These are phyloP conservation scores for Wickerhamiella azyma DNA, from an alignment of 805 yeast species.

Conservation along the genomic window DNA sequence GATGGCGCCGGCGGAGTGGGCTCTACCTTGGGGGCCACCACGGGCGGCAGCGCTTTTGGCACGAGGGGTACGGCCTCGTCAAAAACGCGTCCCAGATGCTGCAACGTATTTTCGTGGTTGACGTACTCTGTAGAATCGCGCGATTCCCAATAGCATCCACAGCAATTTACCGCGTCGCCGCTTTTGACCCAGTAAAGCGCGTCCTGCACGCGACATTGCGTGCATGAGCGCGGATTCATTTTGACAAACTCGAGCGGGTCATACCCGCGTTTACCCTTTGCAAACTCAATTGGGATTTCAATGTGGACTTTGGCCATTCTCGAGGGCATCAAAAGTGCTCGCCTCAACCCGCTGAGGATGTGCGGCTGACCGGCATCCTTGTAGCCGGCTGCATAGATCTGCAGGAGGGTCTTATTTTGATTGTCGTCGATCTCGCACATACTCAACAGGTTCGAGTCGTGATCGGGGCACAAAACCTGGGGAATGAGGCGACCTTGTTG, in stretches of 20 bases:
- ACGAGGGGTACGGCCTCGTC: background rate
- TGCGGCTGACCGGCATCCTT: constrained; percentile 13
- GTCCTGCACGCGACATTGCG: constrained; percentile 2
- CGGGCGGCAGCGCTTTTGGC: background rate
- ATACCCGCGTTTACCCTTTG: background rate
- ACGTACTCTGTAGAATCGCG: constrained; percentile 8
- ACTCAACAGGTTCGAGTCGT: constrained; percentile 15
- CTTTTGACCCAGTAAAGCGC: constrained; percentile 12
- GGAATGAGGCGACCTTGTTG: constrained; percentile 21
- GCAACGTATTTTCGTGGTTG: background rate
- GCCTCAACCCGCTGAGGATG: constrained; percentile 3
- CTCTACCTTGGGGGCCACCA: background rate
- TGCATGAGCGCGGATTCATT: background rate
- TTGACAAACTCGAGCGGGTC: background rate
- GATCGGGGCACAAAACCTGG: constrained; percentile 23
- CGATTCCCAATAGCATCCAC: constrained; percentile 13
- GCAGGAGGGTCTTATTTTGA: constrained; percentile 21
- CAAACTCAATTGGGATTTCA: background rate
- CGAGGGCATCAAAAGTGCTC: background rate
- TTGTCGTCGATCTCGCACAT: constrained; percentile 19
- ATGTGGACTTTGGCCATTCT: background rate
- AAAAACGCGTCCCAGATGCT: background rate
- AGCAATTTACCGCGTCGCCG: constrained; percentile 7
- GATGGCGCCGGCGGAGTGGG: background rate
- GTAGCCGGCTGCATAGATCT: constrained; percentile 20